Evolutionary conservation across 352 stramenopile genomes (phyloP), one percentile per base, ranked within the genome.

Genomic region (Pythium volutum): DNA sequence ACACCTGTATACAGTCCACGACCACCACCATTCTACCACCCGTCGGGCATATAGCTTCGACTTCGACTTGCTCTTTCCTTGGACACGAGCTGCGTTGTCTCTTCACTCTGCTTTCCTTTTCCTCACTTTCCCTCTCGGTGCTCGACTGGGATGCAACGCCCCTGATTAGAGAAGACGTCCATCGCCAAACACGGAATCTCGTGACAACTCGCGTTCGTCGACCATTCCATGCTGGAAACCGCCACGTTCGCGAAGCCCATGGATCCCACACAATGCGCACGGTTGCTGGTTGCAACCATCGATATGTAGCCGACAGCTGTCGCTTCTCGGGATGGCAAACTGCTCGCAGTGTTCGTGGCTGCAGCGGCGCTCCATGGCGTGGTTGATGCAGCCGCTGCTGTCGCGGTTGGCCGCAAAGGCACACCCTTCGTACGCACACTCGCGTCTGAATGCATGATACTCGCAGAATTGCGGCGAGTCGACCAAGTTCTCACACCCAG

Each of bases 321-420:
- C 58, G 12, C 57, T 50, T 16, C 51, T 36, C 3, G 56, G 61
- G n/a, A 70, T 69, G 6, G 72, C 74, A 62, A 87, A 89, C 54
- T 91, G 88, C 49, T 77, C 77, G 52, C 81, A 91, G 43, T 80
- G 70, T 12, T 74, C 71, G 47, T 91, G 81, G 49, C 73, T 73
- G 55, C 81, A 91, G 23, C 67, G 72, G 14, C 55, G 62, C 23
- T 73, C 76, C 60, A 77, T 63, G 11, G 34, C 51, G 58, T 91
- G 81, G 31, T 74, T 66, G 29, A 64, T 25, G 49, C 81, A 91
- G 26, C 79, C 77, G 29, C 75, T 82, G 15, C 36, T 51, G 55
- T 70, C 54, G 15, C 59, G 54, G 25, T 71, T 67, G 0, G 77
- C 68, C 8, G 47, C 66, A 52, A 79, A 79, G 34, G 68, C 64